phyloP scores from a whole-genome alignment of 352 stramenopile genomes.

The Phytophthora pini region DNA sequence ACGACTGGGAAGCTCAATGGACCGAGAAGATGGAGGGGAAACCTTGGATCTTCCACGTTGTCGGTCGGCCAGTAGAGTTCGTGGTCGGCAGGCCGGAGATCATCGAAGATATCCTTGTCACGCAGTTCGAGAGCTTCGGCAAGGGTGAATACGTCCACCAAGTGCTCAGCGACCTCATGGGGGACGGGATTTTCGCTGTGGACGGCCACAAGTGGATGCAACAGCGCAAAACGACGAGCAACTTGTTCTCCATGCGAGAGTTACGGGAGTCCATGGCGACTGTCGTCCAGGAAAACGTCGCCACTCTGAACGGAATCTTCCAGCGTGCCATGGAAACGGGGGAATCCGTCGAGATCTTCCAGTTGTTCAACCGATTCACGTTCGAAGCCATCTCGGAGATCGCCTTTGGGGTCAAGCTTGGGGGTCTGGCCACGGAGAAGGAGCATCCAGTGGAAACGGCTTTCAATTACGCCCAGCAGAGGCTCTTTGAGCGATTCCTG shows the following conservation, averaged over 20 bases:
- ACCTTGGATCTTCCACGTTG: constrained; percentile 38
- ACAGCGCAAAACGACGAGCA: constrained; percentile 60
- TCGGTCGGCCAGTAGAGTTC: constrained; percentile 28
- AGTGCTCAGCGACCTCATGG: constrained; percentile 42
- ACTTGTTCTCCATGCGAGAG: constrained; percentile 49
- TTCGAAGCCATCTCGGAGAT: constrained; percentile 61
- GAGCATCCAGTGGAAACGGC: constrained; percentile 36
- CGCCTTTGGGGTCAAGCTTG: constrained; percentile 44
- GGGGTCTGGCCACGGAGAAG: constrained; percentile 6
- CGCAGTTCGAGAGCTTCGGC: constrained; percentile 43
- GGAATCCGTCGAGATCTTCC: constrained; percentile 40
- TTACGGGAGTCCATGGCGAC: constrained; percentile 50
- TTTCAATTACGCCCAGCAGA: constrained; percentile 46
- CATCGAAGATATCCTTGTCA: constrained; percentile 50
- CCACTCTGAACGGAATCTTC: constrained; percentile 31
- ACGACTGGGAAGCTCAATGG: constrained; percentile 40
- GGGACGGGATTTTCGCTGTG: constrained; percentile 43
- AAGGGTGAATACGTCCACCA: constrained; percentile 43
- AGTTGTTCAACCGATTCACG: constrained; percentile 53
- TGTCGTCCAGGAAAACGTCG: constrained; percentile 32
- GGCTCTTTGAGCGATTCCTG: constrained; percentile 44
- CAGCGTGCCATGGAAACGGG: constrained; percentile 3
- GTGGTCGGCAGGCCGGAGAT: constrained; percentile 32
- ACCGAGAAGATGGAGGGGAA: constrained; percentile 33
- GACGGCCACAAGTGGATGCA: constrained; percentile 47